Conservation (phyloP, 2,329 filamentous ascomycete species). For the Alternaria angustiovoidea region DNA sequence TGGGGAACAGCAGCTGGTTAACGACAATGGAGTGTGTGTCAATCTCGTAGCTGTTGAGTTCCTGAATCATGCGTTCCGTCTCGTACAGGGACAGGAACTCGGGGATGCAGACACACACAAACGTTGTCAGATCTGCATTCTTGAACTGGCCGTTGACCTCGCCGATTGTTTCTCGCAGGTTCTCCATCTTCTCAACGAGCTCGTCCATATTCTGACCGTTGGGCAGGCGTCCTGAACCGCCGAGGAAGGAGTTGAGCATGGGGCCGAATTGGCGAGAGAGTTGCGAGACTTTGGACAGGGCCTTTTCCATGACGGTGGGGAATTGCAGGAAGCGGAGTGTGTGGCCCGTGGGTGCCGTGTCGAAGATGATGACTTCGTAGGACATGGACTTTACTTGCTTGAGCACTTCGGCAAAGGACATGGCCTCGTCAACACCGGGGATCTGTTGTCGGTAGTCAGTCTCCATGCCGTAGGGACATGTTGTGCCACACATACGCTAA, state of each 20-base stretch:
- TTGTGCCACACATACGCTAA: conserved; percentile 71
- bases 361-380: conserved; percentile 99
- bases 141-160: conserved; percentile 99
- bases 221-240: conserved; percentile 77
- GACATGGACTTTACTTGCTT: conserved; percentile 99
- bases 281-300: conserved; percentile 94
- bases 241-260: conserved; percentile 92
- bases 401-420: conserved; percentile 98
- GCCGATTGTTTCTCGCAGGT: conserved; percentile 87
- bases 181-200: conserved; percentile 93
- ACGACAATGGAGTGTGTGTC: conserved; percentile 98
- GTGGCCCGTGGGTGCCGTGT: conserved; percentile 96
- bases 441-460: conserved; percentile 66
- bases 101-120: conserved; percentile 97
- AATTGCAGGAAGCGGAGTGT: conserved; percentile 98
- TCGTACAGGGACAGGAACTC: conserved; percentile 97
- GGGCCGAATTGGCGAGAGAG: conserved; percentile 94
- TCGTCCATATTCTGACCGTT: conserved; percentile 94
- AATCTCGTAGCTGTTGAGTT: conserved; percentile 89
- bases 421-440: conserved; percentile 97
- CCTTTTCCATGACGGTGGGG: conserved; percentile 97
- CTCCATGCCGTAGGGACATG: not conserved
- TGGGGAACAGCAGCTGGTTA: conserved; percentile 95
- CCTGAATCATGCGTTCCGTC: conserved; percentile 99
- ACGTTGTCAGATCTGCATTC: conserved; percentile 92